Base-by-base conservation (phyloP, 495 filamentous ascomycete genomes). In the Aspergillus baeticus region DNA sequence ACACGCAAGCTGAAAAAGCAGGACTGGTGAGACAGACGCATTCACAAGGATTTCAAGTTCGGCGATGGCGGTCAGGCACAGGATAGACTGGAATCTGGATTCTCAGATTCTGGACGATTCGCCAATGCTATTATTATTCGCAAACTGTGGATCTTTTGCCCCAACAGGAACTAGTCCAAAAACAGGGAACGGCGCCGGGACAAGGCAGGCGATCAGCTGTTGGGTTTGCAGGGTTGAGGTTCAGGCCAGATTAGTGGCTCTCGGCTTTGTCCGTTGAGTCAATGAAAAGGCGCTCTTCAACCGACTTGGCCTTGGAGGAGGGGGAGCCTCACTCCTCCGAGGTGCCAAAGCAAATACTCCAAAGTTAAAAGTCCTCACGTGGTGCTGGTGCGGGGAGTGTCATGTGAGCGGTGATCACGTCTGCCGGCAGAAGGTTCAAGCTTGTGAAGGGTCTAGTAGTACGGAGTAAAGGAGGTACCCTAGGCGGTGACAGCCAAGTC, bases 61-160 rank as follows among this genome's bases (percentile, higher is more conserved):
- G 41, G 38, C 31, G 45, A 58, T 48, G 8, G 23, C 20, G 33
- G 37, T 29, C 11, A 38, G n/a, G 29, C 18, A 47, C 26, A 34
- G 31, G 35, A 17, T 49, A 22, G 13, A 49, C 10, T 21, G 22
- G 22, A 49, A n/a, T 20, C 31, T 49, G 26, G 26, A 50, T 34
- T 23, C 18, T 43, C 18, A 21, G 15, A 43, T 21, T 45, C 42
- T 45, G 21, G 42, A 45, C n/a, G 26, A n/a, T 45, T 31, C 10
- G 41, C 5, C 41, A 5, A 18, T 13, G 18, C 18, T 43, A 22
- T 43, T 43, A 18, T 41, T 41, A 22, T 23, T 43, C 13, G 41
- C 20, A 20, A 42, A 48, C 56, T 42, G 59, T 65, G 62, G 59
- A 65, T 59, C 63, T 62, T 50, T 51, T 55, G 44, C 56, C 55